Conservation (phyloP, 441 rosid genomes). For the Rhodomyrtus psidioides region DNA sequence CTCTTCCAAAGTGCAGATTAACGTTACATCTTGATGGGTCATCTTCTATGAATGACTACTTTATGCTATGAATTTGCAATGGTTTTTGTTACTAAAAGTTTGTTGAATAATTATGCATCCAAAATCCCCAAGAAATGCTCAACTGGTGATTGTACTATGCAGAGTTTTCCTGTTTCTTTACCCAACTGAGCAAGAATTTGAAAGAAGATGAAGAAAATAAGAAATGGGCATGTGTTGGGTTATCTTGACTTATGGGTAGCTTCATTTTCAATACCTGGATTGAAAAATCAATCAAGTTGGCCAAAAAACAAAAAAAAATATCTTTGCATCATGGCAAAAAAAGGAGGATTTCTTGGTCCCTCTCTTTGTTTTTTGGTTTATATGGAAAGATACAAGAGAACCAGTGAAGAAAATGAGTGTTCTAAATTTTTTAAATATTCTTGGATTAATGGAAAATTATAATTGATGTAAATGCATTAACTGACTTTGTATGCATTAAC, state of each 20-base stretch:
- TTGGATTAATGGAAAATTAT: neutral
- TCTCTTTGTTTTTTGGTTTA: neutral
- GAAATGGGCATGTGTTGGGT: neutral
- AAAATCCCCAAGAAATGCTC: neutral
- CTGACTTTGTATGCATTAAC: neutral
- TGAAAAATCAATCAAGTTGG: neutral
- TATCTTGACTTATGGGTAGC: neutral
- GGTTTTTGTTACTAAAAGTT: neutral
- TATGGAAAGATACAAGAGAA: neutral
- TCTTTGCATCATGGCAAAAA: neutral
- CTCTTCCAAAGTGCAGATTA: neutral
- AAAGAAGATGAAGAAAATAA: neutral
- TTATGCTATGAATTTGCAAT: neutral
- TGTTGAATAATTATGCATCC: neutral
- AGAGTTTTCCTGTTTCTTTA: neutral
- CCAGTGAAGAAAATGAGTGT: neutral
- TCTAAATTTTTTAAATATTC: neutral
- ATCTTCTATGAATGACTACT: neutral
- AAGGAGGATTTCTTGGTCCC: neutral
- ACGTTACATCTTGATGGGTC: neutral
- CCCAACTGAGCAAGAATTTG: neutral
- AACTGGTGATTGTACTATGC: neutral
- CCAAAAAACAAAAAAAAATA: neutral
- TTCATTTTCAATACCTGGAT: neutral
- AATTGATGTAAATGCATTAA: neutral